phyloP scores from a whole-genome alignment of 306 rosid genomes.

The Prinsepia uniflora region DNA sequence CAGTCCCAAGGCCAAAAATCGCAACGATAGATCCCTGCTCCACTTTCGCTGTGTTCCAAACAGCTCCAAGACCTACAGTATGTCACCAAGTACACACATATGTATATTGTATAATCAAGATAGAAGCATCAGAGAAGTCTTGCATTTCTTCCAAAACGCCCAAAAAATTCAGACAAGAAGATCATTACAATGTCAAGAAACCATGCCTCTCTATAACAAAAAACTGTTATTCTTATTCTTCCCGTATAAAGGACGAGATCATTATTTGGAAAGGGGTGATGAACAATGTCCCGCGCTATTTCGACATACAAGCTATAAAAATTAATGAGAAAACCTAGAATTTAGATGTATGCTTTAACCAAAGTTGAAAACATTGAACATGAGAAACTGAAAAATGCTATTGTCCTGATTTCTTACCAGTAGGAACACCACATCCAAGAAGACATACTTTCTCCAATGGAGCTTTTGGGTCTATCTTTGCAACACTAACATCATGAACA shows the following conservation, averaged over 20 bases:
- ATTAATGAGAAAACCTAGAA: neutral
- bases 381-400: neutral
- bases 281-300: neutral
- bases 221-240: neutral
- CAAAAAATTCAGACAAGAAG: neutral
- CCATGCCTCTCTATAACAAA: neutral
- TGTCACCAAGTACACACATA: neutral
- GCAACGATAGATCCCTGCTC: conserved; percentile 86
- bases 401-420: conserved; percentile 33
- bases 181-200: neutral
- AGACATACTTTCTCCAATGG: conserved; percentile 92
- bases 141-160: neutral
- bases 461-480: conserved; percentile 78
- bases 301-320: neutral
- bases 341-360: neutral
- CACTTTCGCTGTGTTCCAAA: conserved; percentile 97
- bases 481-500: conserved; percentile 94
- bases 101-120: neutral
- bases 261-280: neutral
- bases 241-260: neutral
- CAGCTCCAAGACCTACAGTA: conserved; percentile 83
- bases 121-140: neutral
- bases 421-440: conserved; percentile 93
- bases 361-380: neutral
- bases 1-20: conserved; percentile 89